These are phyloP conservation scores for Teunomyces lycoperdinae DNA, from an alignment of 805 yeast species.

Conservation along the genomic window DNA sequence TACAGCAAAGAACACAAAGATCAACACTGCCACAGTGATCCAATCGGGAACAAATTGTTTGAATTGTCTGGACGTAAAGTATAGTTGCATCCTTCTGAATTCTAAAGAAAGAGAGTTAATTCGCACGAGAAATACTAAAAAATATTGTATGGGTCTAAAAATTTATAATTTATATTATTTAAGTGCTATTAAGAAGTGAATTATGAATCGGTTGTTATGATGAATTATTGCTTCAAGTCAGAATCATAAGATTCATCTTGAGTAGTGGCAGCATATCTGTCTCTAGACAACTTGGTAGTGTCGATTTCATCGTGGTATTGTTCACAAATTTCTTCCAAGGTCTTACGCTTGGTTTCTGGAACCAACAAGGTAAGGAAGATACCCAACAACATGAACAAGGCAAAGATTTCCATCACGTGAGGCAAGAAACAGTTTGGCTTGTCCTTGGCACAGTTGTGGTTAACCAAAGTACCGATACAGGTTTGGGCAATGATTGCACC, in stretches of 20 bases:
- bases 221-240: constrained; percentile 14
- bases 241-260: constrained; percentile 37
- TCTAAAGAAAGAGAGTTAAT: neutral
- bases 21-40: constrained; percentile 21
- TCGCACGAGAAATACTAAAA: neutral
- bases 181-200: constrained; percentile 1
- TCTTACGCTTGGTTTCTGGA: constrained; percentile 91
- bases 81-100: constrained; percentile 1
- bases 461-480: constrained; percentile 76
- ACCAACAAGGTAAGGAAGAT: constrained; percentile 59
- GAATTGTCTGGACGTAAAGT: constrained; percentile 14
- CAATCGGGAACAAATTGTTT: constrained; percentile 29
- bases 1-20: constrained; percentile 25
- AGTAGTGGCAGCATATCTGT: constrained; percentile 30
- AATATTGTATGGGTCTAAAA: neutral
- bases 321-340: constrained; percentile 81
- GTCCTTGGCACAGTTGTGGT: constrained; percentile 70
- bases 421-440: constrained; percentile 75
- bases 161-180: neutral
- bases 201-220: neutral
- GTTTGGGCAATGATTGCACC: constrained; percentile 94
- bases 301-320: constrained; percentile 77
- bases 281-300: constrained; percentile 38
- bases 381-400: constrained; percentile 87
- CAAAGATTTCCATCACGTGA: constrained; percentile 92